Percentiles rank a stretch among this genome's conserved stretches.
Conservation (phyloP, 306 rosid species). For the Trifolium subterraneum region DNA sequence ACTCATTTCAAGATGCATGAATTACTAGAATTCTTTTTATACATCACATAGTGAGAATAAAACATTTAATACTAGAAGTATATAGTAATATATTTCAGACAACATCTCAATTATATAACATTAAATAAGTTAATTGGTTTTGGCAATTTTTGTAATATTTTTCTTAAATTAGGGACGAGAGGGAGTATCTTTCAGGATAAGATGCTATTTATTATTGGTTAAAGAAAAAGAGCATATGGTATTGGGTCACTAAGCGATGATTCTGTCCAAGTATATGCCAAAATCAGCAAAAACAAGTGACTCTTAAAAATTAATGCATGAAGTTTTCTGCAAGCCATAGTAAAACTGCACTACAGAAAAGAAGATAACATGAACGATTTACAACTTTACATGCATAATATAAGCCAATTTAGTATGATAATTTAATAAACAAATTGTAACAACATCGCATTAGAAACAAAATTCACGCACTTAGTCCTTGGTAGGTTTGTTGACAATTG, state of each 20-base stretch:
- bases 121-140: too few relatives aligned
- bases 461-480: not conserved
- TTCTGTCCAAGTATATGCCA: too few relatives aligned
- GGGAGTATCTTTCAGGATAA: not conserved
- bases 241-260: not conserved
- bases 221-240: not conserved
- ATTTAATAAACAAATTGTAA: not conserved
- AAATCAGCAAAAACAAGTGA: slow-evolving; percentile 8
- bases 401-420: not conserved
- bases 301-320: not conserved
- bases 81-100: too few relatives aligned
- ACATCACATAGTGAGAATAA: too few relatives aligned
- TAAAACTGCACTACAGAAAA: slow-evolving; percentile 3
- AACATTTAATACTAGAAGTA: too few relatives aligned
- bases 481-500: not conserved
- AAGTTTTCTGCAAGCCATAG: not conserved
- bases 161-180: too few relatives aligned
- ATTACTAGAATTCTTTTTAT: too few relatives aligned
- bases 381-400: slow-evolving; percentile 6
- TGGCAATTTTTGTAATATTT: too few relatives aligned
- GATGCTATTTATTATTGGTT: not conserved
- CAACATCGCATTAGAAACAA: not conserved
- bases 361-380: not conserved
- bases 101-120: too few relatives aligned
- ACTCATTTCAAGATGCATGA: too few relatives aligned